Evolutionary conservation across 176 grass and related monocot genomes (phyloP).

Genomic region (Secale cereale): DNA sequence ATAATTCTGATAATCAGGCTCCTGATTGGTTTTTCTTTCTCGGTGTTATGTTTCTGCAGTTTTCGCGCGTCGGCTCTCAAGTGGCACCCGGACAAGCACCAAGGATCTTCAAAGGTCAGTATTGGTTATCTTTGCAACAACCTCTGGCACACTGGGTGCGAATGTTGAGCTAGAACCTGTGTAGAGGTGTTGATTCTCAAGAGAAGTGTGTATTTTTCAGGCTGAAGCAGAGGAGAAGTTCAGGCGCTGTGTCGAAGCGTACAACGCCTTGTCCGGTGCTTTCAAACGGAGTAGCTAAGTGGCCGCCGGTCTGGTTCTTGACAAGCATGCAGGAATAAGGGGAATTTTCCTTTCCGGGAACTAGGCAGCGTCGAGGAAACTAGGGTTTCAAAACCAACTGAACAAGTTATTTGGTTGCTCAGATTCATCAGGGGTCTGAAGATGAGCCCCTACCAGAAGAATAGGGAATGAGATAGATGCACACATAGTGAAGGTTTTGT

Average conservation of each 20-base stretch:
- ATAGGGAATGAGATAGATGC: not conserved
- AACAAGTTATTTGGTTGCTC: not conserved
- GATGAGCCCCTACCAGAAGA: not conserved
- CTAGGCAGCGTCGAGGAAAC: not conserved
- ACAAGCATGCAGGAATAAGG: not conserved
- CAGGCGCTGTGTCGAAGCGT: constrained; percentile 54
- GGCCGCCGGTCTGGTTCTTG: not conserved
- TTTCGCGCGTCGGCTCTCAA: constrained; percentile 75
- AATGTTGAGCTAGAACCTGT: not conserved
- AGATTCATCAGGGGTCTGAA: not conserved
- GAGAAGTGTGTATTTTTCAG: constrained; percentile 19
- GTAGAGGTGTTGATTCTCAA: not conserved
- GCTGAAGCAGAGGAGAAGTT: constrained; percentile 65
- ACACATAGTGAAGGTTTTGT: not conserved
- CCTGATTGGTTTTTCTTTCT: constrained; percentile 10
- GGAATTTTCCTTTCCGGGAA: not conserved
- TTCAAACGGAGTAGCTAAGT: constrained; percentile 36
- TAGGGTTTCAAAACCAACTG: not conserved
- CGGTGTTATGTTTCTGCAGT: constrained; percentile 31
- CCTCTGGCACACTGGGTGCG: not conserved
- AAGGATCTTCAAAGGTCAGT: constrained; percentile 70
- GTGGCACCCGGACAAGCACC: constrained; percentile 95
- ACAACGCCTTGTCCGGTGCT: constrained; percentile 30
- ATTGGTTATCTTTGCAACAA: not conserved
- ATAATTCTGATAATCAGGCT: not conserved